Percentiles rank a stretch among this genome's conserved stretches.
Conservation (phyloP, 768 basidiomycete genomes). For the Suillus weaverae region DNA sequence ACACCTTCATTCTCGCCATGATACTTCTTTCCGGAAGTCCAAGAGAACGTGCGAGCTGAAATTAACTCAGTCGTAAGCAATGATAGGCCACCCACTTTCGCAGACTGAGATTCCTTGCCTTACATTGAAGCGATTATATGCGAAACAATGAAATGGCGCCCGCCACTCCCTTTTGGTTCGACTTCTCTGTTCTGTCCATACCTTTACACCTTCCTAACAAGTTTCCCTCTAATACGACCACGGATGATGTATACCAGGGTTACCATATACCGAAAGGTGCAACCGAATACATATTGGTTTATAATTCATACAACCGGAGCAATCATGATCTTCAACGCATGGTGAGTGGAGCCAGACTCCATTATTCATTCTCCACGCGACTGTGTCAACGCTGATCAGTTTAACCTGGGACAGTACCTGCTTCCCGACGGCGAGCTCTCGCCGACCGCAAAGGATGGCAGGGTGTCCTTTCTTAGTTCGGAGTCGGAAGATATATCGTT, state of each 20-base stretch:
- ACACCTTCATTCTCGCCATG: too few relatives aligned
- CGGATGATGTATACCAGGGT: too few relatives aligned
- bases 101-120: neutral
- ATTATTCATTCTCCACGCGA: neutral
- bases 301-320: too few relatives aligned
- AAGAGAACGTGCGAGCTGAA: slow-evolving; percentile 10
- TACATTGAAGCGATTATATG: slow-evolving; percentile 13
- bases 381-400: slow-evolving; percentile 1
- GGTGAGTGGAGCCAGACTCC: neutral
- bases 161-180: slow-evolving; percentile 6
- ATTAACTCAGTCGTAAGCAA: slow-evolving; percentile 7
- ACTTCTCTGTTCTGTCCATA: neutral
- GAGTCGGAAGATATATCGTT: slow-evolving; percentile 2
- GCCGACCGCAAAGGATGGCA: neutral
- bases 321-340: too few relatives aligned
- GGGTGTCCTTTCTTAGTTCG: neutral
- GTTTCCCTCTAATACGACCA: too few relatives aligned
- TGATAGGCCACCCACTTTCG: slow-evolving; percentile 3
- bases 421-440: neutral
- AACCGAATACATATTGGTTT: too few relatives aligned
- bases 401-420: slow-evolving; percentile 4
- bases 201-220: neutral
- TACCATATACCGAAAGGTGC: too few relatives aligned
- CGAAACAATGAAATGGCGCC: slow-evolving; percentile 11
- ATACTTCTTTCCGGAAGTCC: slow-evolving; percentile 12